phyloP scores from a whole-genome alignment of 768 basidiomycete genomes.

The Leccinum broughii region DNA sequence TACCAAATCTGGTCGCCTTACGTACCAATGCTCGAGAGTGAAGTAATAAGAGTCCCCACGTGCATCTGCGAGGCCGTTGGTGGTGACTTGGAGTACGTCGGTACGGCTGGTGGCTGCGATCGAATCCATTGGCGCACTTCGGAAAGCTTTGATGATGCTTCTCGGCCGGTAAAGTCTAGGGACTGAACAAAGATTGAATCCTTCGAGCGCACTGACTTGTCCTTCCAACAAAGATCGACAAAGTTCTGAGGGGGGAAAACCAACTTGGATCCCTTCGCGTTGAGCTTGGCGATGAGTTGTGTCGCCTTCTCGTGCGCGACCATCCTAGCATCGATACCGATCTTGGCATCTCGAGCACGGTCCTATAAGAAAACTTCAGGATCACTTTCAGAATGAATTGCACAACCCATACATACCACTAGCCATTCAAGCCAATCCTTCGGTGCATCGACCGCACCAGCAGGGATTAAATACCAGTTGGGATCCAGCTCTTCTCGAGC shows the following conservation, averaged over 20 bases:
- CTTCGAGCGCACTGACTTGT: constrained; percentile 68
- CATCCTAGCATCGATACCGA: constrained; percentile 87
- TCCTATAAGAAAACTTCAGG: constrained; percentile 31
- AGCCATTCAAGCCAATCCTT: constrained; percentile 84
- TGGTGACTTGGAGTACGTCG: constrained; percentile 61
- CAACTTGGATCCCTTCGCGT: constrained; percentile 58
- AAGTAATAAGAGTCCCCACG: constrained; percentile 65
- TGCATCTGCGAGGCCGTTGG: constrained; percentile 64
- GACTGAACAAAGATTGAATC: constrained; percentile 67
- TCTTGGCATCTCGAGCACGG: constrained; percentile 44
- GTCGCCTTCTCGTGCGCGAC: constrained; percentile 71
- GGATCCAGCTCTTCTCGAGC: constrained; percentile 66
- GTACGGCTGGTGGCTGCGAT: constrained; percentile 55
- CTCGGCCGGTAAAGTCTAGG: constrained; percentile 67
- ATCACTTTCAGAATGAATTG: not conserved
- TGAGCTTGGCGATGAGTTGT: constrained; percentile 57
- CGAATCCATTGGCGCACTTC: constrained; percentile 71
- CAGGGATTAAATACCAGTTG: constrained; percentile 70
- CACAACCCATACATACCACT: constrained; percentile 45
- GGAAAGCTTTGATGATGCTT: constrained; percentile 68
- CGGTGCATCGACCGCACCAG: constrained; percentile 52
- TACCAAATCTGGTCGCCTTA: constrained; percentile 4
- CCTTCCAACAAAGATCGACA: constrained; percentile 79
- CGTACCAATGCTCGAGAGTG: constrained; percentile 70
- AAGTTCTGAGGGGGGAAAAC: constrained; percentile 83